Conservation (phyloP, 345 rosid genomes). For the Barbarea vulgaris region DNA sequence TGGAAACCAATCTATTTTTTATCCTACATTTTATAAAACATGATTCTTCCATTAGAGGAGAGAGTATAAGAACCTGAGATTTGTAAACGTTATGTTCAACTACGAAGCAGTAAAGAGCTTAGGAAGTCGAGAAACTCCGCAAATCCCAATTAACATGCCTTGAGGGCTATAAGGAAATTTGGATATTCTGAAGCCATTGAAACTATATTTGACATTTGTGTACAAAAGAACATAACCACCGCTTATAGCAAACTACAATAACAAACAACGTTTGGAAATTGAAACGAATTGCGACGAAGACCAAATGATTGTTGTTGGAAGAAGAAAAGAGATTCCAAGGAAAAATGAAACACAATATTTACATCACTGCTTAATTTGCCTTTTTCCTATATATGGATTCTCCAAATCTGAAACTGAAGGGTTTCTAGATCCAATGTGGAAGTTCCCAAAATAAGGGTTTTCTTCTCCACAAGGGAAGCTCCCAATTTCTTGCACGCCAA, state of each 20-base stretch:
- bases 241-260: neutral
- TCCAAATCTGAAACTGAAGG: constrained; percentile 56
- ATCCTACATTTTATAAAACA: no score
- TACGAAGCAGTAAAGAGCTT: no score
- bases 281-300: neutral
- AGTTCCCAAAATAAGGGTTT: constrained; percentile 20
- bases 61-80: no score
- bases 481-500: constrained; percentile 46
- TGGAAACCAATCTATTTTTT: no score
- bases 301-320: neutral
- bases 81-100: no score
- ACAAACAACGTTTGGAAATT: neutral
- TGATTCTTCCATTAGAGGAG: no score
- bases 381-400: constrained; percentile 49
- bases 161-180: neutral
- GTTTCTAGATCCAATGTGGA: neutral
- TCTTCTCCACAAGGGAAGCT: constrained; percentile 29
- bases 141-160: no score
- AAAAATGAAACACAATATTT: neutral
- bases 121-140: no score
- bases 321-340: neutral
- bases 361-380: constrained; percentile 16
- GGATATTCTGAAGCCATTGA: neutral
- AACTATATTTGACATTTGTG: neutral
- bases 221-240: neutral